Evolutionary conservation across 192 early-diverging fungal species (phyloP), one percentile per base, ranked within the genome.

Genomic region (Coemansia sp.): DNA sequence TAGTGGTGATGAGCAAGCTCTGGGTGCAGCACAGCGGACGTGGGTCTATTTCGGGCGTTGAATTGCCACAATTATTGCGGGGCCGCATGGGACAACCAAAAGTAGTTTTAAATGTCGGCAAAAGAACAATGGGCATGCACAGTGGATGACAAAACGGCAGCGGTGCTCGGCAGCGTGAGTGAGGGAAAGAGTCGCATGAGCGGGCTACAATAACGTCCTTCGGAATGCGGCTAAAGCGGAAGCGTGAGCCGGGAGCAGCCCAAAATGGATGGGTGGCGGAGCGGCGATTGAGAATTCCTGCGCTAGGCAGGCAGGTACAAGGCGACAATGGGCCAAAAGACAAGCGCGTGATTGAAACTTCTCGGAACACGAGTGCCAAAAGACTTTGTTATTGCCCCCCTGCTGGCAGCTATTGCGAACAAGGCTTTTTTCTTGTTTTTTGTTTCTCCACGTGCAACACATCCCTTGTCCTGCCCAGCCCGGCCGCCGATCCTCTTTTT

Each of bases 291-390:
- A 24, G 47, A 49, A 49, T 49, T 49, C 47, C 47, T 11, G 60
- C 27, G 43, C 41, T 59, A 12, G 57, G 53, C 20, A 17, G 19
- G 19, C 19, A 53, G 49, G n/a, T n/a, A n/a, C n/a, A 53, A 53
- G 2, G 8, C 12, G 19, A 53, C 24, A 56, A 56, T 4, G 17
- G 24, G 19, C 10, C 12, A n/a, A 61, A 60, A 12, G 59, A n/a
- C 60, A 29, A 15, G 27, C 22, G 54, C 68, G 64, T 77, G 74
- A 64, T 61, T 49, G 69, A 53, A 77, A 70, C 74, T 71, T 77
- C 74, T 77, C 74, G 74, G 74, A 77, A 77, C 69, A 36, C 69
- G 40, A 32, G 37, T 10, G 11, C 64, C 31, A 31, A 73, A 73
- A 54, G 45, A 20, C 63, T 31, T 64, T 64, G 46, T 64, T 64